Percentiles rank a stretch among this genome's conserved stretches.
phyloP scores from a whole-genome alignment of 768 basidiomycete genomes.

The Coprinopsis marcescibilis region DNA sequence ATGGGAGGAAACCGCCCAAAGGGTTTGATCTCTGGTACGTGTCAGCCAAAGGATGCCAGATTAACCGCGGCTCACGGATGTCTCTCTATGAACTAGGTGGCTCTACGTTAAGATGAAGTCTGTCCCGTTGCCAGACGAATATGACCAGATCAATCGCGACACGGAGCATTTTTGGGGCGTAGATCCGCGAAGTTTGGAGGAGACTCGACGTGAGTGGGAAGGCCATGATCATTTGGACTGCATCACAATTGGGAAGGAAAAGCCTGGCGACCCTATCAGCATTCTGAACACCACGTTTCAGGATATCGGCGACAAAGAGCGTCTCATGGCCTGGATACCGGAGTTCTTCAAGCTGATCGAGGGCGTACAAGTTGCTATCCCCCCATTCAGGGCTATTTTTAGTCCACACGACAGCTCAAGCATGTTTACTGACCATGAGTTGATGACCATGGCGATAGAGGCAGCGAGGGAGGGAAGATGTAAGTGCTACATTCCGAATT shows the following conservation, averaged over 20 bases:
- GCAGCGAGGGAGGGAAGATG: conserved; percentile 24
- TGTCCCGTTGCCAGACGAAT: too few relatives aligned
- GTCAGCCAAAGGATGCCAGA: too few relatives aligned
- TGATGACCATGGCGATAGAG: conserved; percentile 23
- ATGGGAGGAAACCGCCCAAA: conserved; percentile 71
- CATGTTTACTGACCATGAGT: conserved; percentile 26
- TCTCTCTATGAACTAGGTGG: too few relatives aligned
- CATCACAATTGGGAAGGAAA: too few relatives aligned
- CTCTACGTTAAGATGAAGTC: too few relatives aligned
- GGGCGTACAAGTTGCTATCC: conserved; percentile 34
- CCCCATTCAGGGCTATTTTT: conserved; percentile 41
- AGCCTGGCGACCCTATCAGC: conserved; percentile 19
- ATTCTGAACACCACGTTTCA: conserved; percentile 30
- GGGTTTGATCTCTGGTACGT: conserved; percentile 86
- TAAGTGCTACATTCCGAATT: conserved; percentile 12
- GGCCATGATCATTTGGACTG: too few relatives aligned
- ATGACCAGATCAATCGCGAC: too few relatives aligned
- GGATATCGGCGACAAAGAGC: conserved; percentile 28
- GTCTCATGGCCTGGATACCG: conserved; percentile 26
- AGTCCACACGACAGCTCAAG: conserved; percentile 39
- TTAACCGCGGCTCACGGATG: too few relatives aligned
- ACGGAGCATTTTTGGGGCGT: too few relatives aligned
- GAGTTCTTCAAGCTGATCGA: conserved; percentile 31
- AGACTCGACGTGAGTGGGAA: too few relatives aligned
- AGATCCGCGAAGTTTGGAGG: too few relatives aligned